phyloP scores from a whole-genome alignment of 805 yeast genomes.

The Yarrowia sp. region DNA sequence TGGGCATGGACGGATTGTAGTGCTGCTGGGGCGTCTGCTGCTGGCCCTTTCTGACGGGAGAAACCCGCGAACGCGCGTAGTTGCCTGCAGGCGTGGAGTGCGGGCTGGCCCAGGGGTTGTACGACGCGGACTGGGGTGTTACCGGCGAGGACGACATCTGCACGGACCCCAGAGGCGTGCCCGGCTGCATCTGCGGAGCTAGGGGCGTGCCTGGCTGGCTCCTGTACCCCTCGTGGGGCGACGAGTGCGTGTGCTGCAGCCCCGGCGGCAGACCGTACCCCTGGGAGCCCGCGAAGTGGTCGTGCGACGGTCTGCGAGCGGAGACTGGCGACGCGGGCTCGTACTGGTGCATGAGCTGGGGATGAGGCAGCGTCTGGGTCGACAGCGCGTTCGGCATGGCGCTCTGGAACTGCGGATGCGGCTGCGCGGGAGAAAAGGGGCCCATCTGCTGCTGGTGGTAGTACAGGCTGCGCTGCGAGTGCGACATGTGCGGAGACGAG shows the following conservation, averaged over 20 bases:
- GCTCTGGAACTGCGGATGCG: slow-evolving; percentile 9
- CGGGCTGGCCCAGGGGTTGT: slow-evolving; percentile 11
- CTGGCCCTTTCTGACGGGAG: not conserved
- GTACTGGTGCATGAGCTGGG: slow-evolving; percentile 7
- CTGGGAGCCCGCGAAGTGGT: not conserved
- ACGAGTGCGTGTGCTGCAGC: not conserved
- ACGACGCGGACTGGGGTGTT: not conserved
- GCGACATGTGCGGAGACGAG: not conserved
- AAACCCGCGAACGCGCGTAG: not conserved
- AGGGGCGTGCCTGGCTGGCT: slow-evolving; percentile 8
- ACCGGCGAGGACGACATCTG: slow-evolving; percentile 14
- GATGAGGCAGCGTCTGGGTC: not conserved
- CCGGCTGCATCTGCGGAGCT: slow-evolving; percentile 4
- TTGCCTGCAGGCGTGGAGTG: slow-evolving; percentile 1
- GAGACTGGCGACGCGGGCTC: not conserved
- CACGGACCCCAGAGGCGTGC: not conserved
- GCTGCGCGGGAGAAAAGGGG: slow-evolving; percentile 18
- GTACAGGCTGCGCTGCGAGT: slow-evolving; percentile 11
- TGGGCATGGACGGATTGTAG: slow-evolving; percentile 15
- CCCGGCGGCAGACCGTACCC: slow-evolving; percentile 10
- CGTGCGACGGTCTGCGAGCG: not conserved
- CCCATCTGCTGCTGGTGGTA: slow-evolving; percentile 20
- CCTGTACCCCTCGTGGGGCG: slow-evolving; percentile 10
- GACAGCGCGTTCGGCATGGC: not conserved
- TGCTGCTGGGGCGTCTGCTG: not conserved